Evolutionary conservation across 2,329 filamentous ascomycete genomes (phyloP).

Genomic region (Fusarium haematococcum): DNA sequence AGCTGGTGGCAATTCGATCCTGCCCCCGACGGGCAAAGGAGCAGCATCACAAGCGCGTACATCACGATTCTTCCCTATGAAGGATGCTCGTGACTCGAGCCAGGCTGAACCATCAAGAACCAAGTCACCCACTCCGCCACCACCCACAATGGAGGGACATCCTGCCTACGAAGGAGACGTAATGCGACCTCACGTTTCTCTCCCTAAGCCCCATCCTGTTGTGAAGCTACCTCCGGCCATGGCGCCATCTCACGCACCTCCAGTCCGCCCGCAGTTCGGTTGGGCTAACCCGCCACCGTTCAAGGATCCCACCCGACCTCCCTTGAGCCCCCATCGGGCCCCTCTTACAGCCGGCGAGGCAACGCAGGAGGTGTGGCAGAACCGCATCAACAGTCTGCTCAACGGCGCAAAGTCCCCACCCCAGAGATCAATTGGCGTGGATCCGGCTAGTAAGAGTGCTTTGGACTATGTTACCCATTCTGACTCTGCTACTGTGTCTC

Average conservation of each 20-base stretch:
- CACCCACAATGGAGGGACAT: constrained; percentile 76
- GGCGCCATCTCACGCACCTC: constrained; percentile 39
- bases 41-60: constrained; percentile 60
- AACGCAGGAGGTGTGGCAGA: constrained; percentile 74
- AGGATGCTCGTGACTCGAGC: constrained; percentile 58
- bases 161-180: constrained; percentile 78
- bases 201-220: constrained; percentile 77
- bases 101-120: constrained; percentile 56
- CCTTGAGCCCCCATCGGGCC: constrained; percentile 35
- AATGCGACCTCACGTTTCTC: constrained; percentile 73
- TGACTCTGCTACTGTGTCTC: constrained; percentile 75
- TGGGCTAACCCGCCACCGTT: constrained; percentile 52
- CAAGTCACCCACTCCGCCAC: constrained; percentile 76
- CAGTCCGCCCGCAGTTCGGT: constrained; percentile 44
- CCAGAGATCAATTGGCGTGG: constrained; percentile 70
- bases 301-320: constrained; percentile 46
- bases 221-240: constrained; percentile 81
- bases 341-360: constrained; percentile 50
- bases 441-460: constrained; percentile 75
- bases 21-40: constrained; percentile 45
- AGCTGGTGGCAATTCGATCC: constrained; percentile 39
- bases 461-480: constrained; percentile 66
- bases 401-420: constrained; percentile 72
- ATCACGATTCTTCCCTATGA: constrained; percentile 73
- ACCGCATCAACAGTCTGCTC: constrained; percentile 84